Percentiles rank a stretch among this genome's conserved stretches.
These are phyloP conservation scores for Aaosphaeria arxii DNA, from an alignment of 2,329 filamentous ascomycete genomes.

Conservation along the genomic window DNA sequence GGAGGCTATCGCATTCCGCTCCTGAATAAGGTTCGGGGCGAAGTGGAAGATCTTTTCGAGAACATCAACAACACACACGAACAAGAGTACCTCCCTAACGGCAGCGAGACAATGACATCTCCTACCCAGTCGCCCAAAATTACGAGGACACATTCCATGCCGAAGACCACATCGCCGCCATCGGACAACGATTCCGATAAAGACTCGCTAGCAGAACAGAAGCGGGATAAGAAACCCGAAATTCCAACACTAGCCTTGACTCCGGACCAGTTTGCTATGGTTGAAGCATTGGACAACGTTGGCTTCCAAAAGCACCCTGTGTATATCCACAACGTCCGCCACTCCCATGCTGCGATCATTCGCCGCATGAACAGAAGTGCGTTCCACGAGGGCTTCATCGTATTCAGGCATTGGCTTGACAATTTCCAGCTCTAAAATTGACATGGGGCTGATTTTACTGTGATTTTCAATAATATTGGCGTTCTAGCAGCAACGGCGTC, in stretches of 20 bases:
- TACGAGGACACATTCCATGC: background rate
- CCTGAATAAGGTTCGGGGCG: constrained; percentile 65
- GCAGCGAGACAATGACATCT: constrained; percentile 43
- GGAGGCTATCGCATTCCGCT: constrained; percentile 73
- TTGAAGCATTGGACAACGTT: constrained; percentile 67
- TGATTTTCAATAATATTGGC: background rate
- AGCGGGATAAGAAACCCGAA: constrained; percentile 36
- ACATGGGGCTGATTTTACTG: background rate
- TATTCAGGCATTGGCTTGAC: constrained; percentile 77
- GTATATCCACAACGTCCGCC: constrained; percentile 69
- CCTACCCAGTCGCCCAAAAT: constrained; percentile 11
- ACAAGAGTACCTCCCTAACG: constrained; percentile 66
- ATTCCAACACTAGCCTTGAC: constrained; percentile 75
- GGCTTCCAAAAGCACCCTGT: constrained; percentile 61
- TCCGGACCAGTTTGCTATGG: constrained; percentile 79
- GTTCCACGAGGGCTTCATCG: constrained; percentile 74
- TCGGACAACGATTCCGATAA: constrained; percentile 13
- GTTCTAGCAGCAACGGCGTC: too few species aligned
- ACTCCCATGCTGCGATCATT: constrained; percentile 89
- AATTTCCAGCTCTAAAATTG: constrained; percentile 55
- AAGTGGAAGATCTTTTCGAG: constrained; percentile 76
- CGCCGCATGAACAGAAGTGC: constrained; percentile 64
- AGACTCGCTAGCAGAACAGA: constrained; percentile 27
- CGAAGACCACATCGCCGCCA: constrained; percentile 1
- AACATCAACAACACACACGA: constrained; percentile 65